Conservation (phyloP, 257 asterid genomes). For the Asclepias syriaca region DNA sequence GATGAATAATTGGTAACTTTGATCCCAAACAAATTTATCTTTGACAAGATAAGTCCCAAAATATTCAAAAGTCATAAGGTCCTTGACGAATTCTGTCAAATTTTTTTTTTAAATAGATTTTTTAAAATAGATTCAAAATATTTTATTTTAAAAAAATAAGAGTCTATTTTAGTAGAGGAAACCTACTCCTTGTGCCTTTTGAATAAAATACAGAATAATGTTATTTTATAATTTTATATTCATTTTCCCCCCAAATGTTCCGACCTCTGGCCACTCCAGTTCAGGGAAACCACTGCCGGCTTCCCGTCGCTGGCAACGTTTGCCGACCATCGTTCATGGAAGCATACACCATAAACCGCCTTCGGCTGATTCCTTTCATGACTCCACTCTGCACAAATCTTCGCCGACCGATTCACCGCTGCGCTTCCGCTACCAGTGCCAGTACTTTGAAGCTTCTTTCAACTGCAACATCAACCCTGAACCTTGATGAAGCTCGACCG, state of each 20-base stretch:
- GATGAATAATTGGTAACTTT: too few species aligned
- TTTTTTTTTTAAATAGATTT: too few species aligned
- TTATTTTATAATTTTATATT: too few species aligned
- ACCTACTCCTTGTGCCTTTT: too few species aligned
- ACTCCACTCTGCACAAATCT: constrained; percentile 10
- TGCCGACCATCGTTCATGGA: constrained; percentile 4
- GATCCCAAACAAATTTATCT: too few species aligned
- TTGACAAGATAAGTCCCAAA: too few species aligned
- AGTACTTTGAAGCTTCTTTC: constrained; percentile 37
- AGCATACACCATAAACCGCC: not conserved
- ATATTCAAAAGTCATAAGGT: too few species aligned
- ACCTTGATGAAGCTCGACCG: not conserved
- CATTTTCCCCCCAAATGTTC: not conserved
- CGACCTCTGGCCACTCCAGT: not conserved
- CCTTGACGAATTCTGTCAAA: too few species aligned
- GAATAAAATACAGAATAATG: too few species aligned
- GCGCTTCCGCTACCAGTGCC: constrained; percentile 26
- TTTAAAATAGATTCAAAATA: too few species aligned
- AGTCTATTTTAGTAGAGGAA: too few species aligned
- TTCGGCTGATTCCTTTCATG: not conserved
- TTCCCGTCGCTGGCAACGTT: not conserved
- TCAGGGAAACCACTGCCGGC: not conserved
- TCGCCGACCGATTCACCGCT: constrained; percentile 1
- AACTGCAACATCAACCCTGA: constrained; percentile 23
- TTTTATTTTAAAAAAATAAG: too few species aligned